Evolutionary conservation across 306 rosid species (phyloP).

Genomic region (Echinosophora koreensis): DNA sequence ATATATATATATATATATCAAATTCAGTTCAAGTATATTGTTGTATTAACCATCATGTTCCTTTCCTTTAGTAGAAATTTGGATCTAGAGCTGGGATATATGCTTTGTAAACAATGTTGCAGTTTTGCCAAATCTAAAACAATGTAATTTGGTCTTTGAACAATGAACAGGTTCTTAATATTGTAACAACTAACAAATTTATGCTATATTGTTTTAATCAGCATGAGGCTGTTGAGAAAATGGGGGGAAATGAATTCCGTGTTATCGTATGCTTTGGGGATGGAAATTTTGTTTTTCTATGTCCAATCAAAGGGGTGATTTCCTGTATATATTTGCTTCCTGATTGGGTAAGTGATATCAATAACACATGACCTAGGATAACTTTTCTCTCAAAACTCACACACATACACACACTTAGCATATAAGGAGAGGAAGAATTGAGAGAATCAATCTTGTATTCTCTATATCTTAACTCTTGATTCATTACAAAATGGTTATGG

Average conservation of each 20-base stretch:
- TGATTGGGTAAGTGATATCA: slow-evolving; percentile 38
- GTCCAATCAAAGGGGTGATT: slow-evolving; percentile 19
- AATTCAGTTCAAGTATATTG: slow-evolving; percentile 38
- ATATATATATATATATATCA: no score
- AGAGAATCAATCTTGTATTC: no score
- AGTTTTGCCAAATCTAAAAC: background rate
- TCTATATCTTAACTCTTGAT: no score
- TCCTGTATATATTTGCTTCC: slow-evolving; percentile 35
- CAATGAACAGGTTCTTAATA: no score
- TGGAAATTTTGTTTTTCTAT: background rate
- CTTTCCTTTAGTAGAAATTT: slow-evolving; percentile 25
- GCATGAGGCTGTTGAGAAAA: slow-evolving; percentile 19
- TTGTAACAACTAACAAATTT: no score
- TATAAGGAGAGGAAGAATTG: no score
- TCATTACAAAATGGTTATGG: no score
- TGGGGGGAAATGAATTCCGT: slow-evolving; percentile 40
- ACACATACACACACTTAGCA: no score
- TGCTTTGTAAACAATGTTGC: slow-evolving; percentile 5
- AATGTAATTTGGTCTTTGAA: no score
- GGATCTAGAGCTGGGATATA: slow-evolving; percentile 34
- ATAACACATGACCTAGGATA: no score
- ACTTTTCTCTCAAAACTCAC: no score
- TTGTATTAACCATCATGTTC: background rate
- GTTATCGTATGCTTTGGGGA: background rate
- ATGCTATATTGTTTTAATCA: slow-evolving; percentile 30